Evolutionary conservation across 441 rosid species (phyloP).

Genomic region (Erodium trifolium): DNA sequence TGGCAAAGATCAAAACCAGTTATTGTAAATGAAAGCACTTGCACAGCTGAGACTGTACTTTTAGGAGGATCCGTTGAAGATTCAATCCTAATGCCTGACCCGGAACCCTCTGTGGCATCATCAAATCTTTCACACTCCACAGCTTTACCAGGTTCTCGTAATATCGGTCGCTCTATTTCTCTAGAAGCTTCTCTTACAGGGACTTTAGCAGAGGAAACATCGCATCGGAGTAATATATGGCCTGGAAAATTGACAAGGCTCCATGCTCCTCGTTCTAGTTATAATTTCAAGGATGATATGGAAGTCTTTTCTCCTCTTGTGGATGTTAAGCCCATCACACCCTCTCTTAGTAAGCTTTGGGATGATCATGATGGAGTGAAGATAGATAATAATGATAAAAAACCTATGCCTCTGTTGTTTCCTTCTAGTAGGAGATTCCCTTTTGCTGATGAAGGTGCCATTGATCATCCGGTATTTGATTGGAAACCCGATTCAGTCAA

Average conservation of each 20-base stretch:
- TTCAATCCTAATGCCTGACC: slow-evolving; percentile 96
- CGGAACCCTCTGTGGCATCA: slow-evolving; percentile 22
- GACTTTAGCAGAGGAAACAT: slow-evolving; percentile 54
- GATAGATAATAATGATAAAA: slow-evolving; percentile 58
- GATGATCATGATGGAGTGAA: slow-evolving; percentile 46
- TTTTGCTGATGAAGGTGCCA: slow-evolving; percentile 49
- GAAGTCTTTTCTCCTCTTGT: slow-evolving; percentile 84
- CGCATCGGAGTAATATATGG: slow-evolving; percentile 51
- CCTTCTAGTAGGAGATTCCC: slow-evolving; percentile 66
- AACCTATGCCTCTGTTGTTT: slow-evolving; percentile 45
- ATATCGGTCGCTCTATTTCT: slow-evolving; percentile 30
- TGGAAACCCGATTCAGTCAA: slow-evolving; percentile 68
- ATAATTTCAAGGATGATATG: slow-evolving; percentile 85
- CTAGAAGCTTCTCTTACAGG: slow-evolving; percentile 25
- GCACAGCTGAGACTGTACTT: slow-evolving; percentile 79
- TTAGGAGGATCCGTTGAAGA: slow-evolving; percentile 80
- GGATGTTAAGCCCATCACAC: slow-evolving; percentile 70
- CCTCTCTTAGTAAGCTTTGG: slow-evolving; percentile 75
- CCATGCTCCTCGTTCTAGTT: slow-evolving; percentile 58
- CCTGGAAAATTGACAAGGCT: slow-evolving; percentile 57
- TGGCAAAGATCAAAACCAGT: slow-evolving; percentile 97
- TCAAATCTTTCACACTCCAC: slow-evolving; percentile 43
- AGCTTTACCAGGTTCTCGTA: slow-evolving; percentile 39
- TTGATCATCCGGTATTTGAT: slow-evolving; percentile 57
- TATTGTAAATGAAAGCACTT: slow-evolving; percentile 61